Conservation (phyloP, 148 eudicot genomes). For the Vaccinium macrocarpon region DNA sequence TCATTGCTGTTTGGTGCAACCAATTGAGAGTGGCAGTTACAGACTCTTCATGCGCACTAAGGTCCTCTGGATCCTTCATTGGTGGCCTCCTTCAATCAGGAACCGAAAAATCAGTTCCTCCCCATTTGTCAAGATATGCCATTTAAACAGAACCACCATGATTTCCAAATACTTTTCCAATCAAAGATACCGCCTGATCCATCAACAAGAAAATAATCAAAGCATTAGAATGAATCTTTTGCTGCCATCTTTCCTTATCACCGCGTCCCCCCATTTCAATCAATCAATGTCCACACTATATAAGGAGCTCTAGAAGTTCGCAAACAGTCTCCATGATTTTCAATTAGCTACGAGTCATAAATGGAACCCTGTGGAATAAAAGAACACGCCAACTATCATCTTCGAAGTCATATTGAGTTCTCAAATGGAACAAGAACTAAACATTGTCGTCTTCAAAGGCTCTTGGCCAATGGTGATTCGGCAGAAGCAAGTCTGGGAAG, state of each 20-base stretch:
- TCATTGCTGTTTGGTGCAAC: constrained; percentile 64
- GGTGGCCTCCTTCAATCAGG: too few relatives aligned
- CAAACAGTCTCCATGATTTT: neutral
- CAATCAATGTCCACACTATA: neutral
- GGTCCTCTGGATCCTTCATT: constrained; percentile 86
- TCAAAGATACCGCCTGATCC: too few relatives aligned
- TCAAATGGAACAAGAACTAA: neutral
- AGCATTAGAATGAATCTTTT: neutral
- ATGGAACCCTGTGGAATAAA: neutral
- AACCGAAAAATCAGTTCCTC: too few relatives aligned
- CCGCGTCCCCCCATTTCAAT: neutral
- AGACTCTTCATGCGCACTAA: constrained; percentile 87
- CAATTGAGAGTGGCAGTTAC: constrained; percentile 68
- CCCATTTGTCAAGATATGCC: too few relatives aligned
- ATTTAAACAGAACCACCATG: neutral
- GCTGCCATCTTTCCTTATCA: neutral
- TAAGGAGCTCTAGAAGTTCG: neutral
- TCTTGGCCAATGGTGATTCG: neutral
- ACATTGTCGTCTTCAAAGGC: neutral
- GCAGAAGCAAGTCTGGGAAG: neutral
- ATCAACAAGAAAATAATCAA: neutral
- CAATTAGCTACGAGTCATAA: neutral
- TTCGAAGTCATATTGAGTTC: neutral
- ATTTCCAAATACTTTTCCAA: neutral
- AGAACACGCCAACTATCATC: neutral